Conservation (phyloP, 192 early-diverging fungal species). For the Dissophora globulifera region DNA sequence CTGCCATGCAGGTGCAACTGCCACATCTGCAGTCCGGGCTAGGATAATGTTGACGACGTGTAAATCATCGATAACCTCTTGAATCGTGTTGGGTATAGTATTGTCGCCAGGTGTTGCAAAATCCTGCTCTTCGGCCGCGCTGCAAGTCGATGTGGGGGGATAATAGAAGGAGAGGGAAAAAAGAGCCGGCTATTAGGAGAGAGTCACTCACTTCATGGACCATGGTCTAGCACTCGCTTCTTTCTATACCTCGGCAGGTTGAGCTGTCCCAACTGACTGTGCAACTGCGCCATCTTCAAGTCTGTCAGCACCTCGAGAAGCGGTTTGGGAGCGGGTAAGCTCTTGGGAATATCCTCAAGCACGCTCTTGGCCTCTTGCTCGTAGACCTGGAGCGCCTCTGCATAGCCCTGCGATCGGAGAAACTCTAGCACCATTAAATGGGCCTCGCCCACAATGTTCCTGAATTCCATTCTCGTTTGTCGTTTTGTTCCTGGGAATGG, state of each 20-base stretch:
- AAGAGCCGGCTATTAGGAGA: too few relatives aligned
- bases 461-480: conserved; percentile 42
- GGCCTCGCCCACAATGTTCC: conserved; percentile 31
- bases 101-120: conserved; percentile 49
- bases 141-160: too few relatives aligned
- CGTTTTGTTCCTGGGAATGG: too few relatives aligned
- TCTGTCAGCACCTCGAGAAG: conserved; percentile 52
- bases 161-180: too few relatives aligned
- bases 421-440: conserved; percentile 60
- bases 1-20: conserved; percentile 30
- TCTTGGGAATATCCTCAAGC: conserved; percentile 47
- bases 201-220: not conserved
- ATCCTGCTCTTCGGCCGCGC: conserved; percentile 47
- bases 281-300: conserved; percentile 37
- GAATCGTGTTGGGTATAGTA: conserved; percentile 48
- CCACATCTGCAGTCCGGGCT: conserved; percentile 46
- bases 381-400: conserved; percentile 54
- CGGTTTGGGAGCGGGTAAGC: conserved; percentile 49
- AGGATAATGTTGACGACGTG: conserved; percentile 71
- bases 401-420: conserved; percentile 54
- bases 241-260: conserved; percentile 36
- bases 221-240: not conserved
- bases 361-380: conserved; percentile 54
- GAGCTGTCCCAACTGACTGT: conserved; percentile 57
- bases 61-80: conserved; percentile 49